Base-by-base conservation (phyloP, 352 stramenopile species). In the Phytophthora cryptogea region DNA sequence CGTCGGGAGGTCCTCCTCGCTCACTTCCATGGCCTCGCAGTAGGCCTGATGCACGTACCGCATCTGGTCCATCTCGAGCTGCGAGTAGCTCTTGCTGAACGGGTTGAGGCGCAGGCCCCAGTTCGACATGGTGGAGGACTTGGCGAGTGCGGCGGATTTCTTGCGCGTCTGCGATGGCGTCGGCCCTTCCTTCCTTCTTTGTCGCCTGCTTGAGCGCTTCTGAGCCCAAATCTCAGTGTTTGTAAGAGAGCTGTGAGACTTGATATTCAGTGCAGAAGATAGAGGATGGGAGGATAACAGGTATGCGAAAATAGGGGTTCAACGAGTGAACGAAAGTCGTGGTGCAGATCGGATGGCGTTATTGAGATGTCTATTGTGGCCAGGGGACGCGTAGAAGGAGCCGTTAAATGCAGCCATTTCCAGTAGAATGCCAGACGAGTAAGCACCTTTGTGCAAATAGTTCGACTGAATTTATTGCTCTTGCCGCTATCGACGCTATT, bases 11-110 rank as follows among this genome's bases (percentile, higher is more conserved):
- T 94, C 85, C 50, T 92, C 84, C 51, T 92, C 83, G 54, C 77
- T 86, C 27, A 86, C 70, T 40, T 94, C 83, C 81, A 92, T 92
- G 17, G 83, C 80, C 63, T 92, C 83, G 56, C 83, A 94, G 64
- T 89, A 94, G 23, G 85, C 80, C 66, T 94, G 89, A 60, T 92
- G 85, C 49, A 94, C 80, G 61, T 84, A 94, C 26, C 71, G 80
- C 85, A 94, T 94, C 59, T 94, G 85, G 56, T 94, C 85, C 26
- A 80, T 70, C 57, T 94, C 85, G 37, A 94, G 83, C 63, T 83
- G 84, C 68, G 85, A 94, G 68, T 94, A 94, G 73, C 83, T 90
- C 47, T 74, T 83, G 48, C 78, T 78, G 68, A 83, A 94, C 54
- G 83, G 82, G 62, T 94, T 94, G 53, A 90, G 70, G 57, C 85